Base-by-base conservation (phyloP, 805 yeast species). In the Saturnispora serradocipensis region DNA sequence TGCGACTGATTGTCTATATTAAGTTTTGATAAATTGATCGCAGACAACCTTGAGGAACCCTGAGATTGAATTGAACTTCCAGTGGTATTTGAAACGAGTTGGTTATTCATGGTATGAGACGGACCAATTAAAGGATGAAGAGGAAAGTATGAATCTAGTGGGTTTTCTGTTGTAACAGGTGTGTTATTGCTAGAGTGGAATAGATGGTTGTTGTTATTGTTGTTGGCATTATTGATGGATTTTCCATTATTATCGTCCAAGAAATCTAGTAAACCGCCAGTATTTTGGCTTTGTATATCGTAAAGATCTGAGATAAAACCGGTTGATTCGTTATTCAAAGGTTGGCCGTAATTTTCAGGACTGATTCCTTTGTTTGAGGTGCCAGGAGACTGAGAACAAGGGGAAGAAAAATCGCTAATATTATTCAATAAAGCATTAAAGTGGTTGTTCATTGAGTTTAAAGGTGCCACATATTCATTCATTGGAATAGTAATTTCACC, bases 391-490 rank as follows among this genome's bases (percentile, higher is more conserved):
- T 51, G 25, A 36, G 50, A 51, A 3, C 55, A 51, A 1, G 57
- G 47, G 2, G 57, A 43, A 3, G 57, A 43, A 22, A 50, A 42
- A n/a, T 55, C 60, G 11, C 56, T 50, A n/a, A 61, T 51, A 5
- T 51, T 59, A 42, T 50, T 60, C 35, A 67, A 42, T 15, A 67
- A 58, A 32, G 61, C 63, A 38, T 64, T 60, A 46, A 68, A 55
- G 51, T 67, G 61, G 10, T 56, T 59, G 49, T 65, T 67, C 71
- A 67, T 68, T 25, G 68, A 62, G 50, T 67, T 65, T 50, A 67
- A 48, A 11, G 72, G 72, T 30, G 66, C 67, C 16, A 68, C 65
- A 50, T 65, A 68, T 49, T 68, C 72, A 46, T 68, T 69, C 27
- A 67, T 58, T 3, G 71, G 67, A 5, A 67, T 53, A 2, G 63